Evolutionary conservation across 225 moss, liverwort and hornwort genomes (phyloP).

Genomic region (Marchantia paleacea): DNA sequence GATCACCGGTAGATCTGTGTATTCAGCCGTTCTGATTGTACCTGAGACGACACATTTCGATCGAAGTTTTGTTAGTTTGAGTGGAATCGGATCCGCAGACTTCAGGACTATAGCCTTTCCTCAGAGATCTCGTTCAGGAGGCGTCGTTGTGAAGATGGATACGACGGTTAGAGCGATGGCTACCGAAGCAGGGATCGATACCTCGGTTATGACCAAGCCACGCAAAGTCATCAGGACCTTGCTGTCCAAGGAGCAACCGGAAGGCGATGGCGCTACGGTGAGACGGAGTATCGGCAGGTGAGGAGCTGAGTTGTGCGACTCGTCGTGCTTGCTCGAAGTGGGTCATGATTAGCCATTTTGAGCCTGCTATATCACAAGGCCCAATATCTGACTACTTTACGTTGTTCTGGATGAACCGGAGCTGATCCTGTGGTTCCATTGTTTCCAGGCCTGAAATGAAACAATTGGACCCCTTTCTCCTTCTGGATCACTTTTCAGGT

Average conservation of each 20-base stretch:
- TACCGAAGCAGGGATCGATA: neutral
- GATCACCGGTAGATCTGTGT: neutral
- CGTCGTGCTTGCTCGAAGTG: neutral
- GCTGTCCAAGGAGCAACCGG: constrained; percentile 68
- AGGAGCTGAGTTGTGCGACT: neutral
- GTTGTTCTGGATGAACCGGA: neutral
- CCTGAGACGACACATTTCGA: neutral
- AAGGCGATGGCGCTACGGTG: constrained; percentile 81
- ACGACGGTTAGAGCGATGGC: constrained; percentile 6
- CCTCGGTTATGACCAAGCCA: constrained; percentile 45
- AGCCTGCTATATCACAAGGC: neutral
- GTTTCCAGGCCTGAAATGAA: constrained; percentile 80
- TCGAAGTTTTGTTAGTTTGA: neutral
- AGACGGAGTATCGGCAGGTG: constrained; percentile 92
- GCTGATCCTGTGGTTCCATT: neutral
- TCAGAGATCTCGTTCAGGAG: neutral
- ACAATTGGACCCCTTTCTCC: constrained; percentile 79
- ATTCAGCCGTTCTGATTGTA: neutral
- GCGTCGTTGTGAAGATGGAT: neutral
- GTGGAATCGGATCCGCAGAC: neutral
- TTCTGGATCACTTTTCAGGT: constrained; percentile 78
- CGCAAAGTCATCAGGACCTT: constrained; percentile 55
- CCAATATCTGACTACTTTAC: neutral
- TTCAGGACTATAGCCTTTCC: neutral
- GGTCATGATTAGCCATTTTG: neutral